Evolutionary conservation across 225 moss, liverwort and hornwort genomes (phyloP).

Genomic region (Pseudoscleropodium purum): DNA sequence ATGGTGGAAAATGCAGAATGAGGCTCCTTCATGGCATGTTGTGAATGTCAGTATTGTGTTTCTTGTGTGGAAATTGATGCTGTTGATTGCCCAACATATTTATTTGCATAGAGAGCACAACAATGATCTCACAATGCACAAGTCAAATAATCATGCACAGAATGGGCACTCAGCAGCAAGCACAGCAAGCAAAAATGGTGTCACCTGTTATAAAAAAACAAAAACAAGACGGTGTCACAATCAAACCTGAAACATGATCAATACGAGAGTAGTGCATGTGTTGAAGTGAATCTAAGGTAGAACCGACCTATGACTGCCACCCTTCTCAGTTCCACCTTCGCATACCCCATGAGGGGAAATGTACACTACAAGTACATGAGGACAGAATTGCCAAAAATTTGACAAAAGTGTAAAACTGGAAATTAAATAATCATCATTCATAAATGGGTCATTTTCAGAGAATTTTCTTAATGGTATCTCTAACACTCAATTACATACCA

Average conservation of each 20-base stretch:
- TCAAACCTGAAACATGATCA: neutral
- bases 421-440: neutral
- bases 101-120: neutral
- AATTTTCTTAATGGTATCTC: neutral
- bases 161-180: neutral
- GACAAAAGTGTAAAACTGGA: neutral
- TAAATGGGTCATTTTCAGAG: rapidly evolving
- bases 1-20: neutral
- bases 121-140: neutral
- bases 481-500: neutral
- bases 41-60: neutral
- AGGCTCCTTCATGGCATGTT: neutral
- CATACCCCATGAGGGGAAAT: neutral
- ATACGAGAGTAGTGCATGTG: neutral
- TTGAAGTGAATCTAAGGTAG: neutral
- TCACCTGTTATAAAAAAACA: too few relatives aligned
- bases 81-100: neutral
- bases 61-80: neutral
- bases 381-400: too few relatives aligned
- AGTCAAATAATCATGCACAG: neutral
- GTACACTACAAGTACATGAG: too few relatives aligned
- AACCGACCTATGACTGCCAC: neutral
- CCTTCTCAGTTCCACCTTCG: neutral
- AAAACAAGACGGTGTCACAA: neutral
- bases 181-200: too few relatives aligned